phyloP scores from a whole-genome alignment of 306 rosid species.

The Abrus pulchellus region DNA sequence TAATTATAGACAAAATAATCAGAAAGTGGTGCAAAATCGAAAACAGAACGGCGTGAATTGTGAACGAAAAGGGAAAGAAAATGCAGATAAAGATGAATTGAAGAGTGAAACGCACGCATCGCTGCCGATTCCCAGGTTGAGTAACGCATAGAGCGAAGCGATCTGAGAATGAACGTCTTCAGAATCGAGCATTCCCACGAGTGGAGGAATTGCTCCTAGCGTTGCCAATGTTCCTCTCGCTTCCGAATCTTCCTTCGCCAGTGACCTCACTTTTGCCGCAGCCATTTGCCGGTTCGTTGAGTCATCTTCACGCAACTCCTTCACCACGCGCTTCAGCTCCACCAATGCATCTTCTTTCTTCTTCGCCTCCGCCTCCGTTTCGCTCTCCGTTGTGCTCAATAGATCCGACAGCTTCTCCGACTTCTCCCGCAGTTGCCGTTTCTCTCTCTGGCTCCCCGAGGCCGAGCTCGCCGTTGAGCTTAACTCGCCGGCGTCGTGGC shows the following conservation, averaged over 20 bases:
- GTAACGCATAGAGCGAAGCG: conserved; percentile 91
- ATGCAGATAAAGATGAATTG: not conserved
- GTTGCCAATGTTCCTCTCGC: conserved; percentile 80
- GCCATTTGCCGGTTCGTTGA: conserved; percentile 60
- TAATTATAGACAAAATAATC: not conserved
- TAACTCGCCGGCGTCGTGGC: conserved; percentile 11
- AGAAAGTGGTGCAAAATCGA: not conserved
- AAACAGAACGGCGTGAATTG: not conserved
- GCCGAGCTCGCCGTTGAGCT: conserved; percentile 39
- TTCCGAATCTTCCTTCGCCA: conserved; percentile 78
- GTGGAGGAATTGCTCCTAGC: conserved; percentile 94
- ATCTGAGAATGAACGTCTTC: conserved; percentile 73
- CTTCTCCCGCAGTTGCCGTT: conserved; percentile 40
- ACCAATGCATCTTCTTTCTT: conserved; percentile 67
- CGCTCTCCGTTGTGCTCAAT: conserved; percentile 65
- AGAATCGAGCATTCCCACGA: conserved; percentile 85
- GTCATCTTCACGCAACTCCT: conserved; percentile 70
- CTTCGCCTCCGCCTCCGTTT: conserved; percentile 61
- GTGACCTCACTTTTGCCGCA: conserved; percentile 69
- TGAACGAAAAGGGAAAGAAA: not conserved
- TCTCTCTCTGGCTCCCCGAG: conserved; percentile 39
- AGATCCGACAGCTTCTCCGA: conserved; percentile 90
- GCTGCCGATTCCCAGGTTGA: conserved; percentile 96
- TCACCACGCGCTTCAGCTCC: conserved; percentile 74
- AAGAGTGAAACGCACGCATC: conserved; percentile 69